phyloP scores from a whole-genome alignment of 352 stramenopile species.

The Pythium dissimile region DNA sequence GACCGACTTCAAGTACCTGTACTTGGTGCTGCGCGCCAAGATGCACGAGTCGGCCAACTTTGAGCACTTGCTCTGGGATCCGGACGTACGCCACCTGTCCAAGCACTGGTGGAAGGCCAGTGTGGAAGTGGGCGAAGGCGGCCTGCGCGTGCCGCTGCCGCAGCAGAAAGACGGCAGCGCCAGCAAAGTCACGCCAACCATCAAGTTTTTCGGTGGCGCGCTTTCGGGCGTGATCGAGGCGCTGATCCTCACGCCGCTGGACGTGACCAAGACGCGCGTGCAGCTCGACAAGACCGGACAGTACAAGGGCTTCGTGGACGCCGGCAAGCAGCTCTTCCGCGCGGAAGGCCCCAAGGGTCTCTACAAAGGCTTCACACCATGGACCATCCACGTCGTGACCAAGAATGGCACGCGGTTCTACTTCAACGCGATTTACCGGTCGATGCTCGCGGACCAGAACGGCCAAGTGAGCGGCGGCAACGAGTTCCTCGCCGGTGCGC shows the following conservation, averaged over 20 bases:
- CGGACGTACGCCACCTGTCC: conserved; percentile 75
- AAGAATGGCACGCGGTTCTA: conserved; percentile 92
- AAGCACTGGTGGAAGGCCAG: conserved; percentile 87
- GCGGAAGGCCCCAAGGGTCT: conserved; percentile 75
- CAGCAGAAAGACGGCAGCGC: conserved; percentile 35
- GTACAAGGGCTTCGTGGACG: conserved; percentile 87
- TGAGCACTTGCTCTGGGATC: conserved; percentile 79
- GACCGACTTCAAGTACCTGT: conserved; percentile 81
- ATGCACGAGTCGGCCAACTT: conserved; percentile 69
- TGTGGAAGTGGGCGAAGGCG: conserved; percentile 76
- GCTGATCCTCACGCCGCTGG: conserved; percentile 79
- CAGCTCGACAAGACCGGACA: conserved; percentile 85
- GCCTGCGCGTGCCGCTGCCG: conserved; percentile 56
- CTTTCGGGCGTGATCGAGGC: conserved; percentile 86
- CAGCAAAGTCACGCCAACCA: conserved; percentile 62
- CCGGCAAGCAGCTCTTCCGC: conserved; percentile 71
- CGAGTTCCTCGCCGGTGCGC: conserved; percentile 88
- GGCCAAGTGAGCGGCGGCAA: conserved; percentile 77
- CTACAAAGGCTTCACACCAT: conserved; percentile 88
- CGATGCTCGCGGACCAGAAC: conserved; percentile 69
- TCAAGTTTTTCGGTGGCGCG: conserved; percentile 83
- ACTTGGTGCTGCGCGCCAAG: conserved; percentile 72
- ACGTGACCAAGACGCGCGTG: conserved; percentile 88
- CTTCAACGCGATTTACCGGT: conserved; percentile 85
- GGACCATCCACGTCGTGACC: conserved; percentile 86